These are phyloP conservation scores for Volvariella volvacea DNA, from an alignment of 1,284 basidiomycete species.

Conservation along the genomic window DNA sequence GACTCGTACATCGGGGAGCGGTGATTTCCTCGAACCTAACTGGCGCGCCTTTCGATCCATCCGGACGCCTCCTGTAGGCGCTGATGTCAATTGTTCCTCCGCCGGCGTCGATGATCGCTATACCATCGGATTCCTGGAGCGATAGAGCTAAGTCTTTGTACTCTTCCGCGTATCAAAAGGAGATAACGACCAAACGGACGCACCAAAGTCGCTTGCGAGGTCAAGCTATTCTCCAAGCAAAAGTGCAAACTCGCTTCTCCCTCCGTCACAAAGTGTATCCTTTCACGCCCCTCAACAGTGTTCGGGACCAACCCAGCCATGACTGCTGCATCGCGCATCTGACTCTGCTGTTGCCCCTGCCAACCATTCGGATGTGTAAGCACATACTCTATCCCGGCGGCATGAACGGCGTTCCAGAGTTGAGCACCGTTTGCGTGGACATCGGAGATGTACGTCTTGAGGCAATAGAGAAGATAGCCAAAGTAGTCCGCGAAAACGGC, in stretches of 20 bases:
- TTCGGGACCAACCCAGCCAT: slow-evolving; percentile 24
- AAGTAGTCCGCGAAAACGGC: slow-evolving; percentile 76
- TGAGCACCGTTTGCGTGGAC: slow-evolving; percentile 60
- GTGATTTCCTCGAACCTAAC: slow-evolving; percentile 14
- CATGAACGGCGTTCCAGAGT: neutral
- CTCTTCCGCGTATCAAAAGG: no score
- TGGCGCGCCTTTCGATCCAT: slow-evolving; percentile 10
- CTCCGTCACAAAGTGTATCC: slow-evolving; percentile 26
- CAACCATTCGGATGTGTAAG: slow-evolving; percentile 26
- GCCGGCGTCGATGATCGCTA: slow-evolving; percentile 29
- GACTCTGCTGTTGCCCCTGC: slow-evolving; percentile 24
- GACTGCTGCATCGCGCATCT: slow-evolving; percentile 24
- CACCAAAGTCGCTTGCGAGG: neutral
- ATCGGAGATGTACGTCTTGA: slow-evolving; percentile 64
- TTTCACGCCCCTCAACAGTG: slow-evolving; percentile 20
- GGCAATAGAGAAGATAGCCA: slow-evolving; percentile 63
- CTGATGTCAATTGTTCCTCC: slow-evolving; percentile 28
- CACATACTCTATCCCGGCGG: neutral
- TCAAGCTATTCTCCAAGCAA: slow-evolving; percentile 14
- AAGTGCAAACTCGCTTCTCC: slow-evolving; percentile 30
- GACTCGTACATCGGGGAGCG: slow-evolving; percentile 14
- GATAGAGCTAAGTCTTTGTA: no score
- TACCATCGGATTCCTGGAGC: slow-evolving; percentile 12
- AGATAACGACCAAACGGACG: no score
- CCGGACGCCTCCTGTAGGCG: slow-evolving; percentile 9